These are phyloP conservation scores for Apiosordaria backusii DNA, from an alignment of 495 filamentous ascomycete species.

Conservation along the genomic window DNA sequence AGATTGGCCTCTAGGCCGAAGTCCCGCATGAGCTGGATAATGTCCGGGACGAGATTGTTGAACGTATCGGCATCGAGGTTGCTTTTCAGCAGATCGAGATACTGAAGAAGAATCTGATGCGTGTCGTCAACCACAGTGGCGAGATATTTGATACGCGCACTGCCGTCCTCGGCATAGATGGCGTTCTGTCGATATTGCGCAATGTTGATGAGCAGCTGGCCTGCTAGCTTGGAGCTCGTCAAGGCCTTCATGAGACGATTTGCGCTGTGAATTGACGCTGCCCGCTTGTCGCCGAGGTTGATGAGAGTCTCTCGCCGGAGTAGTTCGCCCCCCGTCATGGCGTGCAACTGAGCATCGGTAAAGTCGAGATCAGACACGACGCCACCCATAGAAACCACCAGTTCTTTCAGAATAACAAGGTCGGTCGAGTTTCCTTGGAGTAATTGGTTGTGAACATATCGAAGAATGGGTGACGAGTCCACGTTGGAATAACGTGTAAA, in stretches of 20 bases:
- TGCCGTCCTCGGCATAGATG: constrained; percentile 63
- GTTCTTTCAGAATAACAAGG: constrained; percentile 80
- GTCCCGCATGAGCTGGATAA: constrained; percentile 67
- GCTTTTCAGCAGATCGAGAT: constrained; percentile 80
- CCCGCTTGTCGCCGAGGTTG: constrained; percentile 72
- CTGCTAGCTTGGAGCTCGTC: constrained; percentile 65
- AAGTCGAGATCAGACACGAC: constrained; percentile 80
- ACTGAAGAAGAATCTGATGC: constrained; percentile 77
- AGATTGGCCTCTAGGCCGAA: constrained; percentile 77
- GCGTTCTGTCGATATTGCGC: constrained; percentile 82
- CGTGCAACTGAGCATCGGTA: constrained; percentile 78
- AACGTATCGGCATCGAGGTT: constrained; percentile 76
- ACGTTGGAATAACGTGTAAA: constrained; percentile 79
- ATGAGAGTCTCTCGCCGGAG: constrained; percentile 75
- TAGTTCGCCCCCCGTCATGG: constrained; percentile 79
- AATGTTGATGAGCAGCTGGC: constrained; percentile 79
- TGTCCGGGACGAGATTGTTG: constrained; percentile 71
- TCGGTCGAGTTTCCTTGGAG: constrained; percentile 76
- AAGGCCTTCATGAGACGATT: constrained; percentile 75
- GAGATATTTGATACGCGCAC: constrained; percentile 75
- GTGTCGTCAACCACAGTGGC: constrained; percentile 87
- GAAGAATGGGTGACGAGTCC: constrained; percentile 79
- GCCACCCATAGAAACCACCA: constrained; percentile 88
- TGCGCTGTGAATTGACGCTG: constrained; percentile 58
- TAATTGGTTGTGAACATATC: constrained; percentile 84